These are phyloP conservation scores for Microdochium nivale DNA, from an alignment of 2,329 filamentous ascomycete species.

Conservation along the genomic window DNA sequence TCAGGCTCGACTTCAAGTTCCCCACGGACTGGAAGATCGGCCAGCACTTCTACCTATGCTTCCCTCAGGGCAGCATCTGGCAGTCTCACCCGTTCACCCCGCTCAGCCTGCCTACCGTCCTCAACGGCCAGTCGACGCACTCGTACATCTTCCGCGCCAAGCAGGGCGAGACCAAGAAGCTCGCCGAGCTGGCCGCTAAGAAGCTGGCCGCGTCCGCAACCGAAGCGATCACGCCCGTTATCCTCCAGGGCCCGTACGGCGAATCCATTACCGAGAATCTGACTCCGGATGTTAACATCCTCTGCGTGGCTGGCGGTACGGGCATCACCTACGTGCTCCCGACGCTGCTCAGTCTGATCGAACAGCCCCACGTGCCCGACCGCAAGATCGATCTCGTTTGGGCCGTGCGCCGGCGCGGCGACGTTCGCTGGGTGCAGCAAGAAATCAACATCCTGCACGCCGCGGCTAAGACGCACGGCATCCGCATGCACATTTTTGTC, in stretches of 20 bases:
- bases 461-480: conserved; percentile 24
- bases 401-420: conserved; percentile 45
- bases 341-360: conserved; percentile 30
- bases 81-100: conserved; percentile 67
- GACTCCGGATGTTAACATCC: conserved; percentile 33
- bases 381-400: conserved; percentile 54
- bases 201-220: conserved; percentile 20
- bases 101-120: conserved; percentile 39
- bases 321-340: conserved; percentile 50
- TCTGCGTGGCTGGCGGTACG: conserved; percentile 48
- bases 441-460: conserved; percentile 44
- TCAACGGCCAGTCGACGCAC: conserved; percentile 33
- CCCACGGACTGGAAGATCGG: conserved; percentile 56
- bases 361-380: conserved; percentile 19
- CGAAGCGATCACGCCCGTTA: conserved; percentile 38
- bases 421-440: conserved; percentile 48
- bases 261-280: conserved; percentile 34
- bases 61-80: conserved; percentile 58
- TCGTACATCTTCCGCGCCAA: conserved; percentile 51
- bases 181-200: conserved; percentile 35
- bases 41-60: conserved; percentile 65
- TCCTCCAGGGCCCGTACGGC: conserved; percentile 58
- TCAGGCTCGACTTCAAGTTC: conserved; percentile 59
- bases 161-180: conserved; percentile 48
- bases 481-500: conserved; percentile 49